These are phyloP conservation scores for Beauveria asiatica DNA, from an alignment of 2,329 filamentous ascomycete genomes.

Conservation along the genomic window DNA sequence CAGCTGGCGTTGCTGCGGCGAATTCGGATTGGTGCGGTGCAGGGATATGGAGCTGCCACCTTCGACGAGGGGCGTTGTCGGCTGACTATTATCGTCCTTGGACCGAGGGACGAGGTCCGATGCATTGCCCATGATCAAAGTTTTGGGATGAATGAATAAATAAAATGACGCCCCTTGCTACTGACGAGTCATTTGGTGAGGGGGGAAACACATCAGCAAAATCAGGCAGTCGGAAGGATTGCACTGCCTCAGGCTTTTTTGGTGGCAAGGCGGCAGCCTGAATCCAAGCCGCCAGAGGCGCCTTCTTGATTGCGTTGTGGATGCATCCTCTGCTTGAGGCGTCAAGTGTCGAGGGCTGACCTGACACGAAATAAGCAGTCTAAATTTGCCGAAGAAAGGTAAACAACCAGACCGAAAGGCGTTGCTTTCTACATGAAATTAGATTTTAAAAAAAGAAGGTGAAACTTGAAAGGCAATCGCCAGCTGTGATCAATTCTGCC, in stretches of 20 bases:
- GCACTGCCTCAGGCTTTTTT: not conserved
- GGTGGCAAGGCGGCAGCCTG: not conserved
- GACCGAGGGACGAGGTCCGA: constrained; percentile 11
- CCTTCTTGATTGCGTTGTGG: not conserved
- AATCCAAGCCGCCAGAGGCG: not conserved
- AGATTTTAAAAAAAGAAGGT: no score
- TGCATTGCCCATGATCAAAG: constrained; percentile 20
- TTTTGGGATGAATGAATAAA: not conserved
- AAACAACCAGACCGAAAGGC: no score
- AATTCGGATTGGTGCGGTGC: constrained; percentile 13
- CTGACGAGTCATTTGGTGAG: not conserved
- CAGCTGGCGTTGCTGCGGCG: constrained; percentile 18
- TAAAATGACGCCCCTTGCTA: no score
- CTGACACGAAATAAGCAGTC: not conserved
- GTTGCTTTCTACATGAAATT: no score
- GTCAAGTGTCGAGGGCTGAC: not conserved
- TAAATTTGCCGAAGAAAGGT: not conserved
- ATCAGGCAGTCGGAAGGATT: not conserved
- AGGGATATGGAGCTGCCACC: constrained; percentile 21
- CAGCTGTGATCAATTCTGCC: no score
- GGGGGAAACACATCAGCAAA: not conserved
- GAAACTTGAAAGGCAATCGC: no score
- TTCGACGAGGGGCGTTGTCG: constrained; percentile 18
- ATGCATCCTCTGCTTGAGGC: constrained; percentile 7
- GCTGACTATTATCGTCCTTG: constrained; percentile 12